Evolutionary conservation across 1,284 basidiomycete species (phyloP).

Genomic region (Trametes versicolor): DNA sequence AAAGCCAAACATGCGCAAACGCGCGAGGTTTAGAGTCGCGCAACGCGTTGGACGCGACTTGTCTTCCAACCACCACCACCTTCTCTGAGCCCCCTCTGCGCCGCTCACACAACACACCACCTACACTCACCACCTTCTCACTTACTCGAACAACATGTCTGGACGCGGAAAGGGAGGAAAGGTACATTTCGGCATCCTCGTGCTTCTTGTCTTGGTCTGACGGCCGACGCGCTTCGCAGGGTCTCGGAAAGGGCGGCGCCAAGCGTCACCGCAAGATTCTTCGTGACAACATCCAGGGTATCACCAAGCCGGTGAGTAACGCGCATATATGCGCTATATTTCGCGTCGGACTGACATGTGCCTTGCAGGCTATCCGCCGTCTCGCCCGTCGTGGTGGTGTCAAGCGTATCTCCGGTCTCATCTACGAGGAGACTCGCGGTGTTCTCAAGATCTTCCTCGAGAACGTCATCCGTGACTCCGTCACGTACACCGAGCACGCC

Average conservation of each 20-base stretch:
- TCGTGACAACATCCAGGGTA: conserved; percentile 90
- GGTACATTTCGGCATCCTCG: conserved; percentile 41
- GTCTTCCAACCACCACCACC: conserved; percentile 32
- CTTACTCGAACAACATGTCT: conserved; percentile 61
- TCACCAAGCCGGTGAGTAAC: conserved; percentile 66
- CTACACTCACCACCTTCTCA: conserved; percentile 20
- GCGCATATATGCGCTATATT: conserved; percentile 13
- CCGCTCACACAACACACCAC: conserved; percentile 11
- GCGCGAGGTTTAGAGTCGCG: conserved; percentile 32
- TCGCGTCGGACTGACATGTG: conserved; percentile 52
- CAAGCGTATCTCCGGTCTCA: conserved; percentile 93
- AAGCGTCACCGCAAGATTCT: conserved; percentile 92
- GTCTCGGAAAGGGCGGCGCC: conserved; percentile 72
- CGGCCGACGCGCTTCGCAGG: conserved; percentile 33
- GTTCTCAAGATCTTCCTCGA: conserved; percentile 94
- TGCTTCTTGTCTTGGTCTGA: conserved; percentile 1
- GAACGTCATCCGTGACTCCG: conserved; percentile 84
- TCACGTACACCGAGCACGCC: conserved; percentile 90
- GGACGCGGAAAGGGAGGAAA: conserved; percentile 81
- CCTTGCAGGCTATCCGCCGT: conserved; percentile 86
- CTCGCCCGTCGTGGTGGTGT: conserved; percentile 96
- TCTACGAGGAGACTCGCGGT: conserved; percentile 96
- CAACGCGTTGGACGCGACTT: conserved; percentile 39
- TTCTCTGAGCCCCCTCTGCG: conserved; percentile 25
- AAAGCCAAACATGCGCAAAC: conserved; percentile 36